Conservation (phyloP, 768 basidiomycete genomes). For the Myochromella boudieri region DNA sequence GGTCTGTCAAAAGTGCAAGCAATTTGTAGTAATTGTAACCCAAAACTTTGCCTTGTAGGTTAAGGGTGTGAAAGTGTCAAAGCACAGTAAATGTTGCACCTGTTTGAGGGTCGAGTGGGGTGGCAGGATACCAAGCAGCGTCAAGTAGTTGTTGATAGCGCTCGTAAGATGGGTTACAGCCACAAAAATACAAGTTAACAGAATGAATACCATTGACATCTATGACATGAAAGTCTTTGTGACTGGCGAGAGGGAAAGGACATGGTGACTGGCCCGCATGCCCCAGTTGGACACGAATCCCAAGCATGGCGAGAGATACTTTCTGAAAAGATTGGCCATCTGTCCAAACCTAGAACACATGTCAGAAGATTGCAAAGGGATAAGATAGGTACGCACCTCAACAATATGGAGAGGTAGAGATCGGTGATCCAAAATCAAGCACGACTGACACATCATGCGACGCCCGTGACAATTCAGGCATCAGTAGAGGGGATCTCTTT, state of each 20-base stretch:
- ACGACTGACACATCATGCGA: background rate
- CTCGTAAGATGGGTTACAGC: too few species aligned
- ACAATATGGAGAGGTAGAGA: slow-evolving; percentile 3
- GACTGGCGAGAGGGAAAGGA: background rate
- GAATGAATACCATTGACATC: slow-evolving; percentile 10
- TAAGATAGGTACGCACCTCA: background rate
- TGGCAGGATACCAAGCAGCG: slow-evolving; percentile 7
- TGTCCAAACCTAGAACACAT: slow-evolving; percentile 1
- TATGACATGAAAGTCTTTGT: slow-evolving; percentile 5
- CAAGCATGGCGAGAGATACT: background rate
- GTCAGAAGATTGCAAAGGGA: background rate
- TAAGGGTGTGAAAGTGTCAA: slow-evolving; percentile 11
- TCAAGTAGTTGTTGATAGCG: slow-evolving; percentile 7
- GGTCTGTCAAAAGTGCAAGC: slow-evolving; percentile 8
- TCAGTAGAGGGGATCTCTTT: background rate
- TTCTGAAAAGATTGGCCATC: slow-evolving; percentile 1
- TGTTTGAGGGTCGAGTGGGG: slow-evolving; percentile 9
- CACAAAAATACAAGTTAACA: slow-evolving; percentile 6
- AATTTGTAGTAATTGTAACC: slow-evolving; percentile 10
- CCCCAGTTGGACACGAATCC: slow-evolving; percentile 8
- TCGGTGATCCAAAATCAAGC: background rate
- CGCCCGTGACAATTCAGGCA: slow-evolving; percentile 1
- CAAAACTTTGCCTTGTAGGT: slow-evolving; percentile 8
- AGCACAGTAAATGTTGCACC: slow-evolving; percentile 11
- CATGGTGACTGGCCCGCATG: slow-evolving; percentile 1